Conservation (phyloP, 352 stramenopile genomes). For the Globisporangium splendens region DNA sequence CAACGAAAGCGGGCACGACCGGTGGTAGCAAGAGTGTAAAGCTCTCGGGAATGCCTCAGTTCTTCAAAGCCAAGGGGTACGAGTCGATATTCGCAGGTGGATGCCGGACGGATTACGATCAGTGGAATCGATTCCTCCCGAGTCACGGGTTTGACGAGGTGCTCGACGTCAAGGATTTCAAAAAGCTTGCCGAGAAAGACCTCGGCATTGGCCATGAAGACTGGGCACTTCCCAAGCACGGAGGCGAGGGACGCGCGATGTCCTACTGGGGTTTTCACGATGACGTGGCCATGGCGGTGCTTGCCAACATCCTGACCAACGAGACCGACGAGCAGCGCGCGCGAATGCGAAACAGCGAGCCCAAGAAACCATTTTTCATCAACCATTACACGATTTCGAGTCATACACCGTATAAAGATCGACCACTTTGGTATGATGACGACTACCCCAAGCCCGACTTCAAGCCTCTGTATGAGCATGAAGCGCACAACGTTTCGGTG, state of each 20-base stretch:
- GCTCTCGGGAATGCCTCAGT: conserved; percentile 41
- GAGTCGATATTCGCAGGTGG: conserved; percentile 44
- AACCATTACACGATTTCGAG: conserved; percentile 62
- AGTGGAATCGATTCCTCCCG: conserved; percentile 44
- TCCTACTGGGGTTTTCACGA: conserved; percentile 50
- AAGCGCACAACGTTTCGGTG: conserved; percentile 10
- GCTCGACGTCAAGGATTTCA: conserved; percentile 34
- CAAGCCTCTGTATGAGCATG: conserved; percentile 21
- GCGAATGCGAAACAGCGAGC: conserved; percentile 15
- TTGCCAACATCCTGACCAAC: conserved; percentile 44
- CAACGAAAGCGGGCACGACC: conserved; percentile 31
- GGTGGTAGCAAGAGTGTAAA: conserved; percentile 22
- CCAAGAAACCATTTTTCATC: conserved; percentile 42
- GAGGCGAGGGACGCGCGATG: conserved; percentile 11
- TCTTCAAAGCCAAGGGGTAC: conserved; percentile 49
- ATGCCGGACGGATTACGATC: conserved; percentile 38
- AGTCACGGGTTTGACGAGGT: conserved; percentile 50
- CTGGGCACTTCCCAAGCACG: conserved; percentile 22
- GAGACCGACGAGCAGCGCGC: conserved; percentile 30
- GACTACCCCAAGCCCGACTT: conserved; percentile 27
- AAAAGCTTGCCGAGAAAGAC: conserved; percentile 26
- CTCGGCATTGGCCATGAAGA: conserved; percentile 28
- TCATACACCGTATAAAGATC: conserved; percentile 32
- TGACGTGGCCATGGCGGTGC: conserved; percentile 37
- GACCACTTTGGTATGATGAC: conserved; percentile 32